Evolutionary conservation across 306 rosid genomes (phyloP), one percentile per base, ranked within the genome.

Genomic region (Cajanus cajan): DNA sequence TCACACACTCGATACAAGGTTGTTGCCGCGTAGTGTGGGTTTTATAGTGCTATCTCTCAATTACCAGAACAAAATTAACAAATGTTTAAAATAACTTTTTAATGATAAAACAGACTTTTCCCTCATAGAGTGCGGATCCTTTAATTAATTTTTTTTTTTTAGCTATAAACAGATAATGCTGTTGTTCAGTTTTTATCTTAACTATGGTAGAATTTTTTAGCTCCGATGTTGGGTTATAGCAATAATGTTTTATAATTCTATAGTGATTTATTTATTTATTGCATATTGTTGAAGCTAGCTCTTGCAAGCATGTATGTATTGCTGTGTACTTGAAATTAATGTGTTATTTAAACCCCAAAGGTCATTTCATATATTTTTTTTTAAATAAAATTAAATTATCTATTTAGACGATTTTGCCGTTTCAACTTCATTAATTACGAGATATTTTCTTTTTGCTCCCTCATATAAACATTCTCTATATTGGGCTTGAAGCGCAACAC

Each of bases 31-130:
- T n/a, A n/a, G n/a, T 28, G 65, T 31, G 71, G 54, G 4, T 40
- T 80, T 66, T 77, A 81, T 85, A 77, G 59, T 15, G 78, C 34
- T 15, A 4, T n/a, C 15, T n/a, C 44, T n/a, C 52, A 68, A 11
- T 43, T 51, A 1, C n/a, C n/a, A 21, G 19, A 61, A 37, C 3
- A 43, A 68, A 41, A 7, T 18, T 18, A 52, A 12, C n/a, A 14
- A 8, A 34, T 63, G 8, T 14, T 2, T 7, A 33, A 31, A 14
- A 15, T n/a, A 15, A 31, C 36, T 58, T 24, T 25, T 11, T 25
- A 28, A 57, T 4, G 7, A 57, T 11, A 24, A 25, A 12, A 12
- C 16, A 44, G 37, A 12, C 0, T 4, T 58, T 58, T 8, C 12
- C 24, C 0, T 48, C 9, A 48, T 9, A 14, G 19, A n/a, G 3